Percentiles rank a stretch among this genome's conserved stretches.
phyloP scores from a whole-genome alignment of 768 basidiomycete genomes.

The Leccinum longicurvipes region DNA sequence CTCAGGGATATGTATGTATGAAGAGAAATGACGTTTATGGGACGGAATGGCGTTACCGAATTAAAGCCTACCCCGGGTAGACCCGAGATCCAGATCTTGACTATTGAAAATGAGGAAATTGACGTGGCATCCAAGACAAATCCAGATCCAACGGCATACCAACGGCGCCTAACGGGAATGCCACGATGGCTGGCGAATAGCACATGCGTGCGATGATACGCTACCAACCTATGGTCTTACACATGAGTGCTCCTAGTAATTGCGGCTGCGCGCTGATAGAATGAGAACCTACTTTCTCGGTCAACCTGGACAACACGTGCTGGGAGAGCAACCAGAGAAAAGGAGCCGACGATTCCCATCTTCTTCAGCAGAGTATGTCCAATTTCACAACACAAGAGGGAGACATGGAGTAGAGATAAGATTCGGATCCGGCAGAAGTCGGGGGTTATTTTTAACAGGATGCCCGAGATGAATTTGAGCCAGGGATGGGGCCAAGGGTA shows the following conservation, averaged over 20 bases:
- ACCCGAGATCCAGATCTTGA: slow-evolving; percentile 17
- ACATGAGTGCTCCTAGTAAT: background rate
- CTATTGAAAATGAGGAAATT: background rate
- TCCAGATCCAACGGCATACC: background rate
- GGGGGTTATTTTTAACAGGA: slow-evolving; percentile 5
- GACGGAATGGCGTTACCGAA: slow-evolving; percentile 1
- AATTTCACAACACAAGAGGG: slow-evolving; percentile 13
- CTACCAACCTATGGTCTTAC: background rate
- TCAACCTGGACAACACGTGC: slow-evolving; percentile 23
- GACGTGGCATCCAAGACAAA: background rate
- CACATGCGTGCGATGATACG: slow-evolving; percentile 13
- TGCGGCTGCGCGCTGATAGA: slow-evolving; percentile 10
- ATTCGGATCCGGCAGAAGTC: slow-evolving; percentile 18
- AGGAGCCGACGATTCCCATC: slow-evolving; percentile 12
- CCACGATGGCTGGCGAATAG: background rate
- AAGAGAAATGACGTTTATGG: background rate
- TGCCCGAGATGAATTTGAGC: background rate
- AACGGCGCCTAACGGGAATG: background rate
- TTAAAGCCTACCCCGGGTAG: slow-evolving; percentile 3
- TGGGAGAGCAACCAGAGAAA: slow-evolving; percentile 1
- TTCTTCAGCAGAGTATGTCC: slow-evolving; percentile 12
- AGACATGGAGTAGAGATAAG: slow-evolving; percentile 18
- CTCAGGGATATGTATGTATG: background rate
- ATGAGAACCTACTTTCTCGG: slow-evolving; percentile 17
- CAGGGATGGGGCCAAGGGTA: slow-evolving; percentile 19